Base-by-base conservation (phyloP, 2,329 filamentous ascomycete species). In the Colletotrichum musicola region DNA sequence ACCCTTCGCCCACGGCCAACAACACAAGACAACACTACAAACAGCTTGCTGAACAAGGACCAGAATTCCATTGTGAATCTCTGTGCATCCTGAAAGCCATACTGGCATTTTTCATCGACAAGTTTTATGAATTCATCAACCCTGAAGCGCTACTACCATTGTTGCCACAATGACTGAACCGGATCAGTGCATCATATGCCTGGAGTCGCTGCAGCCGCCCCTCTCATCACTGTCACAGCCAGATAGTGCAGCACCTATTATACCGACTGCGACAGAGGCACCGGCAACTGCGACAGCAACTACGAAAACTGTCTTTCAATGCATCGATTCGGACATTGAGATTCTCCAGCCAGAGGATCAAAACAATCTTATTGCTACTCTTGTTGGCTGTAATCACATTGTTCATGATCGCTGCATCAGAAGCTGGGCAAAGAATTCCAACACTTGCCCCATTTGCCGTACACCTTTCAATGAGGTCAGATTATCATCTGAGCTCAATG, bases 381-480 rank as follows among this genome's bases (percentile, higher is more conserved):
- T 91, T 57, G 84, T 90, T 69, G 91, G 94, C 54, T 99, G 96
- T 81, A 93, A 93, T 67, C 97, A 99, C 84, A 88, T 95, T 74
- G 86, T 99, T 74, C 96, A 99, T 82, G 92, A 99, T 82, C 90
- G 92, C 60, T 99, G 96, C 80, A 87, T 99, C 73, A 92, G 92
- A 74, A 93, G 94, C 74, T 99, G 96, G 96, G 94, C 95, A 53
- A 93, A 97, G 81, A 92, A 97, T 79, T 95, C 96, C 72, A 99
- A 98, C 81, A 98, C 95, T 78, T 99, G 96, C 80, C 96, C 96
- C 53, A 97, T 99, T 80, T 99, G 96, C 82, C 93, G 96, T 73
- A 92, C 93, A 75, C 90, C 88, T 71, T 98, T 99, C 84, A 95
- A 98, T 81, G 83, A 92, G 74, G 95, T 99, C 73, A 90, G 96